phyloP scores from a whole-genome alignment of 805 yeast species.

The Saccharomyces mikatae region DNA sequence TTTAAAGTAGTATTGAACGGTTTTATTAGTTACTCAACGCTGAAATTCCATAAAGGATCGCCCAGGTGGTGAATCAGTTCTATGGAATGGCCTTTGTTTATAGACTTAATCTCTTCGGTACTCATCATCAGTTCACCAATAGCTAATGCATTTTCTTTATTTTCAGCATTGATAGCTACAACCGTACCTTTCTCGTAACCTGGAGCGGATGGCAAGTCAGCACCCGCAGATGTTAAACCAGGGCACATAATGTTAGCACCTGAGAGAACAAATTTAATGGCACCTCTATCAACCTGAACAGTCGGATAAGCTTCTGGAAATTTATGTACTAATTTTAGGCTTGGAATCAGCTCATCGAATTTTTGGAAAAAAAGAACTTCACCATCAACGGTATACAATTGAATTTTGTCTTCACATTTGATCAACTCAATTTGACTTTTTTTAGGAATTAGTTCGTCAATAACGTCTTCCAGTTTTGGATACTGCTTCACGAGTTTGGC shows the following conservation, averaged over 20 bases:
- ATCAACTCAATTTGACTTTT: constrained; percentile 71
- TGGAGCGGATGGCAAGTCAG: constrained; percentile 67
- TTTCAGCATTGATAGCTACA: constrained; percentile 83
- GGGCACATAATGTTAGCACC: constrained; percentile 98
- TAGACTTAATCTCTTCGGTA: constrained; percentile 74
- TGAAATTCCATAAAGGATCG: constrained; percentile 76
- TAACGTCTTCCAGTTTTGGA: constrained; percentile 63
- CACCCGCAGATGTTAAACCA: constrained; percentile 83
- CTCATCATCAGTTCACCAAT: constrained; percentile 83
- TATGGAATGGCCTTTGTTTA: constrained; percentile 84
- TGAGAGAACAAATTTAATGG: constrained; percentile 87
- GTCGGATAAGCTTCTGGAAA: constrained; percentile 78
- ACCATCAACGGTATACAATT: constrained; percentile 62
- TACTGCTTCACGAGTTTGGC: constrained; percentile 64
- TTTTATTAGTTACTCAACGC: constrained; percentile 33
- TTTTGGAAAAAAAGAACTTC: constrained; percentile 75
- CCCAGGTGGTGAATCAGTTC: constrained; percentile 79
- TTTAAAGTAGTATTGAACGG: background rate
- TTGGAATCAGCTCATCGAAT: constrained; percentile 70
- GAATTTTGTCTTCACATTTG: constrained; percentile 86
- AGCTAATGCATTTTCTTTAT: constrained; percentile 85
- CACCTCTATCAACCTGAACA: constrained; percentile 91
- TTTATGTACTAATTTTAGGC: constrained; percentile 66
- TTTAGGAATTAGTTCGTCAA: constrained; percentile 81
- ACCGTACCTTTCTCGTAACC: constrained; percentile 49